Evolutionary conservation across 1,284 basidiomycete genomes (phyloP).

Genomic region (Mycosarcoma mackinlayi): DNA sequence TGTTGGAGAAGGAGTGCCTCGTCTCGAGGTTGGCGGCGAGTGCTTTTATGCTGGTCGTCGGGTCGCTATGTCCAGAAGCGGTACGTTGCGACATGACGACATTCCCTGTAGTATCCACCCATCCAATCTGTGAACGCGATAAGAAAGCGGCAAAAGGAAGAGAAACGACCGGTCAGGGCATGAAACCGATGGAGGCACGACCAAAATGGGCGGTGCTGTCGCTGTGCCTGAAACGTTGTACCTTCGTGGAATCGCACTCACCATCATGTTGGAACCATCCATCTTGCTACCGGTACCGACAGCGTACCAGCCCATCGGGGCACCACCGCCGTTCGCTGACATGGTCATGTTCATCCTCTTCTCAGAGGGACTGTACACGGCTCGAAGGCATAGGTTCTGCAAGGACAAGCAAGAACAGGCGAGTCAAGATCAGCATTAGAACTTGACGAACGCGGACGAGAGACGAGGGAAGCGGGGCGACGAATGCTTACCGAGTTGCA

Average conservation of each 20-base stretch:
- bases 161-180: not conserved
- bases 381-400: conserved; percentile 47
- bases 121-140: conserved; percentile 71
- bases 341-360: conserved; percentile 54
- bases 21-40: conserved; percentile 29
- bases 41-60: conserved; percentile 69
- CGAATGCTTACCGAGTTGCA: conserved; percentile 34
- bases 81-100: conserved; percentile 76
- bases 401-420: not conserved
- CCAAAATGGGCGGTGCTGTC: too few species aligned
- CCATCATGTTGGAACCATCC: conserved; percentile 59
- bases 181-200: not conserved
- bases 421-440: not conserved
- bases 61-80: conserved; percentile 70
- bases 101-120: conserved; percentile 73
- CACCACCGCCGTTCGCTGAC: conserved; percentile 39
- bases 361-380: conserved; percentile 39
- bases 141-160: not conserved
- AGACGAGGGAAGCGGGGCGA: not conserved
- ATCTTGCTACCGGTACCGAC: conserved; percentile 47
- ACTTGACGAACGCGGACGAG: not conserved
- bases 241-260: too few species aligned
- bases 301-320: conserved; percentile 45
- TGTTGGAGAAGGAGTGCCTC: conserved; percentile 34
- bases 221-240: too few species aligned